Base-by-base conservation (phyloP, 2,329 filamentous ascomycete species). In the Phaeosphaeriaceae sp. region DNA sequence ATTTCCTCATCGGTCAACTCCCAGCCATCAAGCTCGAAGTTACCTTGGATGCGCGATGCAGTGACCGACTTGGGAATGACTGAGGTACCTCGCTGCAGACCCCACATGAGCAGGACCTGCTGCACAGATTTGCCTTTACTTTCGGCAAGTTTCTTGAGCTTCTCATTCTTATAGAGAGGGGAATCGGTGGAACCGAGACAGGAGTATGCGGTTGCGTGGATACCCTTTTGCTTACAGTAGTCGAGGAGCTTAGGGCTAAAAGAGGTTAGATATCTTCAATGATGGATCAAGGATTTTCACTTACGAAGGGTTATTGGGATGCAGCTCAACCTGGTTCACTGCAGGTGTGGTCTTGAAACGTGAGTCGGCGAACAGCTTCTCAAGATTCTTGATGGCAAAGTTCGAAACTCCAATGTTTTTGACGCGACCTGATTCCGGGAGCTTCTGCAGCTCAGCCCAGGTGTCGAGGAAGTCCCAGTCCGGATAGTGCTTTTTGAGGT, bases 21-120 rank as follows among this genome's bases (percentile, higher is more conserved):
- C 85, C 86, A 93, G 44, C 87, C 89, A 72, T 92, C 84, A 18
- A 79, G 79, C 71, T 88, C 83, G 62, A 86, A 90, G 81, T 96
- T 95, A 55, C 78, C 83, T 74, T 88, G 80, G 66, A 96, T 92
- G 34, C 90, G 83, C 44, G 79, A 79, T 60, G 85, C 82, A 59
- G 84, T 92, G 50, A 92, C 88, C 43, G 84, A 88, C 82, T 96
- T 96, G 65, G 90, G 90, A 64, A 96, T 91, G 43, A 96, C 90
- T 58, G 85, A 88, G 79, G 87, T 90, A 50, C 88, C 90, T 69
- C 91, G 86, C 72, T 89, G 84, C 46, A 95, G 77, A 57, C 90
- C 90, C 90, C 90, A 96, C 64, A 86, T 79, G 56, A 96, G 77
- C 64, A 94, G 77, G 43, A 92, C 83, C 80, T 95, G 88, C 78